These are phyloP conservation scores for Fraxinus velutina DNA, from an alignment of 305 asterid species.

Conservation along the genomic window DNA sequence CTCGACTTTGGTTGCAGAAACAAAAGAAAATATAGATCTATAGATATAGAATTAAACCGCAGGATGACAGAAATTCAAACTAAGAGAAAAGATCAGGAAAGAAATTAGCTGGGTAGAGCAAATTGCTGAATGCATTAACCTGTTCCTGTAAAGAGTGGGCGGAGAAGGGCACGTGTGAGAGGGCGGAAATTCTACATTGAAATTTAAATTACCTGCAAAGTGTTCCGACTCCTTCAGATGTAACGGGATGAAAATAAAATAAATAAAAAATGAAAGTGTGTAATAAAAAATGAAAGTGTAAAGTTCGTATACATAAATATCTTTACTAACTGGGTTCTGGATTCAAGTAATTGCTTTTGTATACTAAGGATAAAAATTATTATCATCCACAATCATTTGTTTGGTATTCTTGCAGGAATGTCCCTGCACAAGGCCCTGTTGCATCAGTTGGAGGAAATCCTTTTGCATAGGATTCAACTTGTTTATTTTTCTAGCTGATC, in stretches of 20 bases:
- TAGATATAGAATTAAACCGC: neutral
- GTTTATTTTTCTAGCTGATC: neutral
- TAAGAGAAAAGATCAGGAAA: neutral
- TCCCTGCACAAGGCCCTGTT: slow-evolving; percentile 59
- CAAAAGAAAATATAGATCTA: neutral
- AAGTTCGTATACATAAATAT: neutral
- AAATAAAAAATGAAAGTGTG: neutral
- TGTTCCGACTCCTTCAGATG: neutral
- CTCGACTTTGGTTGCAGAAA: neutral
- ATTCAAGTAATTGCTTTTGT: neutral
- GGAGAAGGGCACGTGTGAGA: neutral
- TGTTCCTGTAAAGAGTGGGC: neutral
- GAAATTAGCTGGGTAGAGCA: neutral
- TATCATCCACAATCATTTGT: slow-evolving; percentile 8
- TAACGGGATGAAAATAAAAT: neutral
- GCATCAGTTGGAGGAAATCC: slow-evolving; percentile 79
- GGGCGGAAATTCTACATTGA: neutral
- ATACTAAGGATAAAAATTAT: neutral
- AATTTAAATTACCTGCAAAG: neutral
- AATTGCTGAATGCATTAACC: neutral
- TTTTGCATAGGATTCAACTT: slow-evolving; percentile 42
- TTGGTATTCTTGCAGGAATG: slow-evolving; percentile 47
- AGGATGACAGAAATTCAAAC: neutral
- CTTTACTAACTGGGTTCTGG: neutral
- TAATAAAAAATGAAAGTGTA: too few species aligned